Base-by-base conservation (phyloP, 371 early-diverging fungal genomes). In the Syncephalastrum contaminatum region DNA sequence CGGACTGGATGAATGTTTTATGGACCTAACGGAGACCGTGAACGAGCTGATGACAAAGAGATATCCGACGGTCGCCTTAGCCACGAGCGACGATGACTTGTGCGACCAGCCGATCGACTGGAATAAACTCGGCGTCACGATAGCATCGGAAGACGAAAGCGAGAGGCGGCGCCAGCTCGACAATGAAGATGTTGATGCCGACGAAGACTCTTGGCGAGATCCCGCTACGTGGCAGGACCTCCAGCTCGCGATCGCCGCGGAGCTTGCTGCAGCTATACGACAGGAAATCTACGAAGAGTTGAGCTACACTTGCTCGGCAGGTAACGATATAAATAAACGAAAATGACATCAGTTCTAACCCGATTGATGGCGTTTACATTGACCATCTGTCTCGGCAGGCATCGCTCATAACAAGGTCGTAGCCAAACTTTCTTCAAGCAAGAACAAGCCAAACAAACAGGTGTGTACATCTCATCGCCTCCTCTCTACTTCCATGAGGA, bases 391-490 rank as follows among this genome's bases (percentile, higher is more conserved):
- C 25, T 25, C 25, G 25, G 25, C 25, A 72, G 82, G 94, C 5
- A 85, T 97, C 25, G 87, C 93, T 1, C 90, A 90, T 65, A 92
- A 89, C 68, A 91, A 89, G 53, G 84, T 84, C 0, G 68, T 93
- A 15, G 90, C 95, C 2, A 97, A 97, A 60, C 67, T 97, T 7
- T 84, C 90, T 49, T 92, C 93, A 20, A 88, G 85, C 5, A 50
- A 82, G 60, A 87, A 96, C 69, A 97, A 97, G 54, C 97, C 97
- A 4, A 84, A 91, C 64, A 83, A 88, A 43, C 93, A 91, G 80
- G 85, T 83, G 15, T 7, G 20, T 36, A 12, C 13, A 5, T 22
- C 25, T 27, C 27, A n/a, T n/a, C n/a, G n/a, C n/a, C n/a, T n/a
- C n/a, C n/a, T n/a, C n/a, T n/a, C n/a, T n/a, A n/a, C 1, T 13